Conservation (phyloP, 257 asterid species). For the Solanum lycopersicoides region DNA sequence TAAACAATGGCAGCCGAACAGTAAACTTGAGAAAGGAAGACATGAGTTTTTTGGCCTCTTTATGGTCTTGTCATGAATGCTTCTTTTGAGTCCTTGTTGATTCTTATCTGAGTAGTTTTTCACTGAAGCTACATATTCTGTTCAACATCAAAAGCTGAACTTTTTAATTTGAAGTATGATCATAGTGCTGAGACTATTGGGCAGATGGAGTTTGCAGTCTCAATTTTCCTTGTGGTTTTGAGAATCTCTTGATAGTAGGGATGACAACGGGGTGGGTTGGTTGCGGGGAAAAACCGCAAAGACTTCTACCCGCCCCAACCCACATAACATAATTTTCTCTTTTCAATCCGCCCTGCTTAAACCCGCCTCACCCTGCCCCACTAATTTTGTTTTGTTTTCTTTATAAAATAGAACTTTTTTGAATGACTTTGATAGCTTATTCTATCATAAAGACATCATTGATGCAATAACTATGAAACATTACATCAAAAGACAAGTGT, state of each 20-base stretch:
- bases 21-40: not conserved
- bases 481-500: no score
- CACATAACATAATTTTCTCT: not conserved
- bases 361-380: not conserved
- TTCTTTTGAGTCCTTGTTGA: not conserved
- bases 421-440: not conserved
- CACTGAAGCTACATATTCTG: not conserved
- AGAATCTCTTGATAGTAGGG: not conserved
- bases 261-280: not conserved
- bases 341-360: not conserved
- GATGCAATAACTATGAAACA: not conserved
- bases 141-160: not conserved
- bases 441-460: not conserved
- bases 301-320: not conserved
- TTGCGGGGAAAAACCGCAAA: not conserved
- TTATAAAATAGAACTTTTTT: not conserved
- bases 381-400: not conserved
- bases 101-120: not conserved
- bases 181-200: not conserved
- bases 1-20: not conserved
- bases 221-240: not conserved
- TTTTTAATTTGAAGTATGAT: not conserved
- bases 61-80: not conserved
- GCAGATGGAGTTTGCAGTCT: not conserved
- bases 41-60: not conserved